These are phyloP conservation scores for Mallotus japonicus DNA, from an alignment of 441 rosid genomes.

Conservation along the genomic window DNA sequence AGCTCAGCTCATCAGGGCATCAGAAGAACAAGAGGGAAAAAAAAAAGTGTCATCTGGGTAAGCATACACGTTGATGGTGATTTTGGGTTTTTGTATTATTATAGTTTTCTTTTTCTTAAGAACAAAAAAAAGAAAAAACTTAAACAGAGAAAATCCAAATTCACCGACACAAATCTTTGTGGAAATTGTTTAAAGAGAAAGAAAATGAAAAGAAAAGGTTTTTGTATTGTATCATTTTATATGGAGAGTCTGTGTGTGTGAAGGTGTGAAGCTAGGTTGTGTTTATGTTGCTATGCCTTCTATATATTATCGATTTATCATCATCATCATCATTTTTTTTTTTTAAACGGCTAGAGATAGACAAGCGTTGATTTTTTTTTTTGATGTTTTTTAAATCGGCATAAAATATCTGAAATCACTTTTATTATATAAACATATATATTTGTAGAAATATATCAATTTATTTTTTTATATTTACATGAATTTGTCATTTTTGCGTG, in stretches of 20 bases:
- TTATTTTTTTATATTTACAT: too few species aligned
- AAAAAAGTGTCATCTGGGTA: conserved; percentile 30
- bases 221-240: too few species aligned
- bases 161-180: conserved; percentile 49
- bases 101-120: not conserved
- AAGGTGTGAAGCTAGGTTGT: conserved; percentile 2
- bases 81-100: not conserved
- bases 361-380: too few species aligned
- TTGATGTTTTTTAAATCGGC: too few species aligned
- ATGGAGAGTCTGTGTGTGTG: not conserved
- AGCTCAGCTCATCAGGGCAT: not conserved
- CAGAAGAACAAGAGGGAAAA: conserved; percentile 6
- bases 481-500: too few species aligned
- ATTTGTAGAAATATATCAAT: too few species aligned
- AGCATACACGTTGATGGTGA: conserved; percentile 33
- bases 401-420: too few species aligned
- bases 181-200: conserved; percentile 21
- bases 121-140: not conserved
- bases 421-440: too few species aligned
- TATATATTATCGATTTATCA: not conserved
- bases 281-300: conserved; percentile 12
- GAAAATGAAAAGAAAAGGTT: too few species aligned
- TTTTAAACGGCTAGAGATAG: too few species aligned
- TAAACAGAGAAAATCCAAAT: conserved; percentile 33
- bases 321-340: too few species aligned